Conservation (phyloP, 768 basidiomycete genomes). For the Collybia nuda region DNA sequence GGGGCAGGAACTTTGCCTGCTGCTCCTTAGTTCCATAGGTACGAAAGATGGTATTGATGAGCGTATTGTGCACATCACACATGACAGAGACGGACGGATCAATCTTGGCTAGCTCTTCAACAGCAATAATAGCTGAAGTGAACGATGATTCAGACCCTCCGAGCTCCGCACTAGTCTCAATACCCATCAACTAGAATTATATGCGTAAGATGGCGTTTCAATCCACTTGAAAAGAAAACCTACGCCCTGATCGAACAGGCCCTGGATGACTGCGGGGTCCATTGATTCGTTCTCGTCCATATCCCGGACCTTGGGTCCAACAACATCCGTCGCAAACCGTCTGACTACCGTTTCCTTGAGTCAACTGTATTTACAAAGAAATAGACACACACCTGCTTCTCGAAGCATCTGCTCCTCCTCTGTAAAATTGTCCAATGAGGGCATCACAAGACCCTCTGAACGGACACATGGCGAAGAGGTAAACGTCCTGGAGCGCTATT, state of each 20-base stretch:
- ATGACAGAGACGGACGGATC: conserved; percentile 96
- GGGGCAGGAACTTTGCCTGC: conserved; percentile 85
- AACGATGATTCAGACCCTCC: conserved; percentile 92
- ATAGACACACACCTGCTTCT: conserved; percentile 70
- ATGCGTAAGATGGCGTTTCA: conserved; percentile 3
- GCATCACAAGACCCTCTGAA: conserved; percentile 29
- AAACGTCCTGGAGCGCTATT: conserved; percentile 27
- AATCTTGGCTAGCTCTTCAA: conserved; percentile 95
- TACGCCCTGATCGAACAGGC: conserved; percentile 94
- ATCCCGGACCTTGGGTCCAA: conserved; percentile 88
- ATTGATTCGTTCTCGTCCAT: conserved; percentile 98
- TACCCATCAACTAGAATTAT: conserved; percentile 84
- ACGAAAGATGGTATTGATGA: conserved; percentile 93
- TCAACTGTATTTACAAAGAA: background rate
- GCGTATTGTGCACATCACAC: conserved; percentile 98
- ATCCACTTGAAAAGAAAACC: conserved; percentile 24
- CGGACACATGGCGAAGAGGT: conserved; percentile 32
- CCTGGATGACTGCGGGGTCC: conserved; percentile 85
- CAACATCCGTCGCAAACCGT: conserved; percentile 86
- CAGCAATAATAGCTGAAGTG: conserved; percentile 92
- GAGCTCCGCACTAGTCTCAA: conserved; percentile 83
- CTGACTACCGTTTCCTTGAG: conserved; percentile 52
- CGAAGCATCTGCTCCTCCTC: conserved; percentile 95
- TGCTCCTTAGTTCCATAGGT: conserved; percentile 84
- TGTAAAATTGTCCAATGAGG: conserved; percentile 80